Evolutionary conservation across 805 yeast genomes (phyloP).

Genomic region (Suhomyces pyralidae): DNA sequence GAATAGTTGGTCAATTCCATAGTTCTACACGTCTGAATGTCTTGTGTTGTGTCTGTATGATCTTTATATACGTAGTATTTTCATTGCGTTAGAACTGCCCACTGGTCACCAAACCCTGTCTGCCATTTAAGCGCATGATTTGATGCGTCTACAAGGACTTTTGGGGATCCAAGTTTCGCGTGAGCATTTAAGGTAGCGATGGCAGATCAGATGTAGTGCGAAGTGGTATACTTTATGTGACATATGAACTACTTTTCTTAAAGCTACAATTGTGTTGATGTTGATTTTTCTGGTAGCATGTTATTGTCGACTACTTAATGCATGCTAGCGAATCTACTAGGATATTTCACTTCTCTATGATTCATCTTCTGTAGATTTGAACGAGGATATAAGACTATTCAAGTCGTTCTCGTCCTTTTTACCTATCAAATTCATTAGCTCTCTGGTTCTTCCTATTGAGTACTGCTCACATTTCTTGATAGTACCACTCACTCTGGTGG

Average conservation of each 20-base stretch:
- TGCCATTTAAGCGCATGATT: background rate
- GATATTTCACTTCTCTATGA: background rate
- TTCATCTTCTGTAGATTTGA: slow-evolving; percentile 2
- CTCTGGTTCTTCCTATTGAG: slow-evolving; percentile 50
- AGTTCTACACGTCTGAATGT: background rate
- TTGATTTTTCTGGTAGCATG: background rate
- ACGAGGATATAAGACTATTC: slow-evolving; percentile 5
- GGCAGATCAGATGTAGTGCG: background rate
- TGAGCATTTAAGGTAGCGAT: background rate
- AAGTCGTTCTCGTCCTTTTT: slow-evolving; percentile 5
- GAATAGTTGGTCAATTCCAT: slow-evolving; percentile 46
- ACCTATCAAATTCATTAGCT: slow-evolving; percentile 22
- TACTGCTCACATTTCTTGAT: slow-evolving; percentile 77
- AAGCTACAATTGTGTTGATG: background rate
- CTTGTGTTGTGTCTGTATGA: background rate
- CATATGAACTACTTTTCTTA: background rate
- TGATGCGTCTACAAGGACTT: background rate
- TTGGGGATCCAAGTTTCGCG: background rate
- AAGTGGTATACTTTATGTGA: no score
- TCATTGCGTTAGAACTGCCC: background rate
- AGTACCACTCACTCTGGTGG: slow-evolving; percentile 78
- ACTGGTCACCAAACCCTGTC: background rate
- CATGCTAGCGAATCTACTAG: background rate
- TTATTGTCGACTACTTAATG: background rate
- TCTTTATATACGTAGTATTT: background rate